Percentiles rank a stretch among this genome's conserved stretches.
These are phyloP conservation scores for Cephalotrichum gorgonifer DNA, from an alignment of 2,329 filamentous ascomycete species.

Conservation along the genomic window DNA sequence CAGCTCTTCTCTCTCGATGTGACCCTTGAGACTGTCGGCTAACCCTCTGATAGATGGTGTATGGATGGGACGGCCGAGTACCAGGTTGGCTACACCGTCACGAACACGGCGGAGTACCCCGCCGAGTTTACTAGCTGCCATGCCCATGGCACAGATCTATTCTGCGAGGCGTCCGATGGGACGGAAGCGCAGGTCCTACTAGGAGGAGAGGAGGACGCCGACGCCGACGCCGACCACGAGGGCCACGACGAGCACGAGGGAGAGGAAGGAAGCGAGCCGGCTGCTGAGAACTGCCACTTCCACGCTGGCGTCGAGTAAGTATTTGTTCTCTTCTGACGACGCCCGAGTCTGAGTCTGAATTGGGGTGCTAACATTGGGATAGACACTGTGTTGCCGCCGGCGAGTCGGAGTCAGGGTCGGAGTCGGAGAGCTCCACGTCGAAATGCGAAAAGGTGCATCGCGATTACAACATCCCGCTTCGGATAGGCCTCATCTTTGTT, in stretches of 20 bases:
- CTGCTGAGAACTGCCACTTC: conserved; percentile 50
- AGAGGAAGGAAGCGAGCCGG: conserved; percentile 2
- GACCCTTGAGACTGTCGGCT: conserved; percentile 5
- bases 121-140: conserved; percentile 57
- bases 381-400: conserved; percentile 47
- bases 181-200: no score
- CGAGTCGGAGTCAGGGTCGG: conserved; percentile 22
- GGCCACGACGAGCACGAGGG: conserved; percentile 13
- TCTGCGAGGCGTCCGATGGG: no score
- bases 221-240: conserved; percentile 20
- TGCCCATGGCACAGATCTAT: conserved; percentile 47
- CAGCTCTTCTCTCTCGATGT: no score
- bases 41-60: conserved; percentile 25
- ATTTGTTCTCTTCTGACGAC: background rate
- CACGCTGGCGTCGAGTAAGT: conserved; percentile 65
- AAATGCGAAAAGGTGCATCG: conserved; percentile 35
- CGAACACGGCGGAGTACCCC: conserved; percentile 44
- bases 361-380: conserved; percentile 5
- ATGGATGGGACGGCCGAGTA: conserved; percentile 32
- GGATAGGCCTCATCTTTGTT: conserved; percentile 63
- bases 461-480: conserved; percentile 57
- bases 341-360: background rate
- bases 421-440: conserved; percentile 14
- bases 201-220: conserved; percentile 50
- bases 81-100: conserved; percentile 34